A percentile compares a stretch with the other conserved stretches of the same genome.
phyloP scores from a whole-genome alignment of 192 early-diverging fungal genomes.

The Allomyces javanicus region DNA sequence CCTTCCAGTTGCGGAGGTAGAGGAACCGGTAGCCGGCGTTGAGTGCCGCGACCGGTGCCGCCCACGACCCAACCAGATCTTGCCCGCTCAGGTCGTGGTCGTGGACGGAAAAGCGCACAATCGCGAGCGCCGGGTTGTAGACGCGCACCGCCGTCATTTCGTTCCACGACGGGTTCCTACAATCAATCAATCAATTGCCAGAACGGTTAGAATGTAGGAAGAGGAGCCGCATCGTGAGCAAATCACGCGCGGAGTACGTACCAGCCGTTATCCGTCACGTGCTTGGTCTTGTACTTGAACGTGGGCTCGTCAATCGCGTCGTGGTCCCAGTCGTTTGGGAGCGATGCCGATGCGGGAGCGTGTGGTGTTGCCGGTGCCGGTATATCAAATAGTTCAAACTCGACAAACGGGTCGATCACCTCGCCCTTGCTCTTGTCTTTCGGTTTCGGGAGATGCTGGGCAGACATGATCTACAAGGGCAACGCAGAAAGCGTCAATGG shows the following conservation, averaged over 20 bases:
- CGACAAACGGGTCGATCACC: slow-evolving; percentile 38
- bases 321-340: too few relatives aligned
- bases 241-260: not conserved
- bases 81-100: not conserved
- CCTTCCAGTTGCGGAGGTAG: not conserved
- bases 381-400: slow-evolving; percentile 30
- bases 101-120: not conserved
- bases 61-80: too few relatives aligned
- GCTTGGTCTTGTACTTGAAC: slow-evolving; percentile 26
- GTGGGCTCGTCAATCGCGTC: too few relatives aligned
- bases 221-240: too few relatives aligned
- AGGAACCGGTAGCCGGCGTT: not conserved
- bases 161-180: not conserved
- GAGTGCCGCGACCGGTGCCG: too few relatives aligned
- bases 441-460: slow-evolving; percentile 44
- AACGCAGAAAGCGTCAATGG: not conserved
- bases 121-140: not conserved
- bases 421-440: slow-evolving; percentile 26
- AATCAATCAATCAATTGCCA: too few relatives aligned
- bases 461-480: slow-evolving; percentile 34
- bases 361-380: slow-evolving; percentile 8
- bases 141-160: not conserved
- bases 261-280: slow-evolving; percentile 31
- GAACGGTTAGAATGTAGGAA: too few relatives aligned
- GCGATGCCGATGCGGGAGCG: too few relatives aligned